Evolutionary conservation across 2,329 filamentous ascomycete species (phyloP), one percentile per base, ranked within the genome.

Genomic region (Fusarium domesticum): DNA sequence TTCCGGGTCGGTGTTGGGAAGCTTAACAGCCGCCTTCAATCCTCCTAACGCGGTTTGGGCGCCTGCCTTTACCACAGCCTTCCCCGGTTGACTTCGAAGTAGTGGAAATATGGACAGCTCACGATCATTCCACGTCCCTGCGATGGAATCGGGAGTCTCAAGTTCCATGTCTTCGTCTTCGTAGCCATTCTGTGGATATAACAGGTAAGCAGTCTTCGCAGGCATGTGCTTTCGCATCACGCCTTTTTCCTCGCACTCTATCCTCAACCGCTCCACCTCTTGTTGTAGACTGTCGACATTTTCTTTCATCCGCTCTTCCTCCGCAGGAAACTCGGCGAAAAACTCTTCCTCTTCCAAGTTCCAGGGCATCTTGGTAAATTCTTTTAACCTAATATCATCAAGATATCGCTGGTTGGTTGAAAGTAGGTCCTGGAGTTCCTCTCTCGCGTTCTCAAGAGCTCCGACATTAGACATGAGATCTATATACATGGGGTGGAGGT

Each of bases 21-120:
- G 58, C 6, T 57, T 57, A 15, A 66, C 52, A 2, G 72, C 71
- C 14, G 59, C 60, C 40, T 61, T 64, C 11, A 78, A 58, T 4
- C 72, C 74, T 7, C 60, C 59, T n/a, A 64, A 47, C 1, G 72
- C 62, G 1, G 73, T 73, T 31, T 69, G 53, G 4, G 71, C 73
- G 17, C 63, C 59, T 4, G 57, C 52, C 6, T 56, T 34, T 3
- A 64, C 57, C 20, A 78, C 56, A 1, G 76, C 45, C 41, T 79
- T 69, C 17, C 69, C 66, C 1, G 74, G 75, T 35, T 73, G 74
- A 6, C 73, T 72, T n/a, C 78, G 62, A 6, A 80, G 63, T 18
- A 70, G 61, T 6, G 72, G 63, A 40, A 77, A 77, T 7, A 56
- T 53, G 6, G 64, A 54, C 50, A 76, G 70, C 6, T 65, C 65